Percentiles rank a stretch among this genome's conserved stretches.
Evolutionary conservation across 2,329 filamentous ascomycete genomes (phyloP).

Genomic region (Sporothrix globosa): DNA sequence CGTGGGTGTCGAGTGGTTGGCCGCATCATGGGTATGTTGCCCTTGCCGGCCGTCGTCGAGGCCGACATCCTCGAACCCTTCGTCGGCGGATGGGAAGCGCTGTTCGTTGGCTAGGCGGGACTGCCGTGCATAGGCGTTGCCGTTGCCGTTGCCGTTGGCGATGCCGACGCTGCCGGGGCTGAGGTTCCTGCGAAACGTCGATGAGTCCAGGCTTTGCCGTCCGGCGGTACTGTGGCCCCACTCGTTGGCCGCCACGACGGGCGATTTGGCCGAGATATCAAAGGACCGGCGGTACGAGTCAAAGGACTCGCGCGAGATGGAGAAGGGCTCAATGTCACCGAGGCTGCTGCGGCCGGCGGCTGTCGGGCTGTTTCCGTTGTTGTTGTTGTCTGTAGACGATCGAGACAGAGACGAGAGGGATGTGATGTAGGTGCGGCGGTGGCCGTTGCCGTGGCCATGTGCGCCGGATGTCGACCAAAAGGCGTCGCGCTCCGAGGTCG

Average conservation of each 20-base stretch:
- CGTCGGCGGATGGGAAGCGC: constrained; percentile 64
- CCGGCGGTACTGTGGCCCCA: constrained; percentile 51
- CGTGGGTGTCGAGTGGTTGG: constrained; percentile 45
- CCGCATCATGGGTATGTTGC: no score
- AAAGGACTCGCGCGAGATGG: constrained; percentile 94
- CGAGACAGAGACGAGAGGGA: constrained; percentile 51
- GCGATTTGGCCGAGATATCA: constrained; percentile 88
- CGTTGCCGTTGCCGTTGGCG: background rate
- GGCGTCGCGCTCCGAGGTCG: constrained; percentile 76
- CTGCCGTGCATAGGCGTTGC: constrained; percentile 53
- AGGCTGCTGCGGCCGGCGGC: constrained; percentile 48
- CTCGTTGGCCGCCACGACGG: constrained; percentile 62
- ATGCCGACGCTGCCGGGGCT: background rate
- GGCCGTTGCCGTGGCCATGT: background rate
- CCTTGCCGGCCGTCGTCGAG: constrained; percentile 67
- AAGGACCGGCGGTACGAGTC: constrained; percentile 96
- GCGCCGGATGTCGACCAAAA: constrained; percentile 60
- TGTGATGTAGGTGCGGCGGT: constrained; percentile 27
- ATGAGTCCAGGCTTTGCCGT: constrained; percentile 80
- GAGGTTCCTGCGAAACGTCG: constrained; percentile 42
- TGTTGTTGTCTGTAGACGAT: constrained; percentile 54
- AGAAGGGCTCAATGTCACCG: constrained; percentile 88
- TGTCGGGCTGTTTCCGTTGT: constrained; percentile 41
- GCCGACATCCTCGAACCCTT: constrained; percentile 88
- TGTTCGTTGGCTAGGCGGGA: constrained; percentile 52